Percentiles rank a stretch among this genome's conserved stretches.
phyloP scores from a whole-genome alignment of 768 basidiomycete genomes.

The Kwoniella newhampshirensis region DNA sequence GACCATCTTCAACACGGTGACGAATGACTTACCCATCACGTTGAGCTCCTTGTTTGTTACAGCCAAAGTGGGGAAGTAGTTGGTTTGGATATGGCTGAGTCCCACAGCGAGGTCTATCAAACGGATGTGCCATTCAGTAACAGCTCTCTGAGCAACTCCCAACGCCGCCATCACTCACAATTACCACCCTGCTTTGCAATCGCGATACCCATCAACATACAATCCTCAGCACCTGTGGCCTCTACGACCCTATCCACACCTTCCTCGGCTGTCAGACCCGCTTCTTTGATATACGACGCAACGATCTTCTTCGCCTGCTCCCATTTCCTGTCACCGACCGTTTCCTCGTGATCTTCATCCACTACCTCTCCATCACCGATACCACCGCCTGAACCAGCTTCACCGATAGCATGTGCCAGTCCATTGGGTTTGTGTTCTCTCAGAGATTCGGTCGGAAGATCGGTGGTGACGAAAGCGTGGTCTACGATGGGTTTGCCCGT shows the following conservation, averaged over 20 bases:
- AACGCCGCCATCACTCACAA: too few species aligned
- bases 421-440: conserved; percentile 9
- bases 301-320: conserved; percentile 32
- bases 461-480: conserved; percentile 42
- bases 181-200: conserved; percentile 45
- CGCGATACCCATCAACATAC: conserved; percentile 41
- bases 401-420: conserved; percentile 17
- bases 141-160: too few species aligned
- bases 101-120: conserved; percentile 40
- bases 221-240: conserved; percentile 43
- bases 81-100: conserved; percentile 42
- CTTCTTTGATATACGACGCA: conserved; percentile 27
- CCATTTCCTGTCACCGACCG: conserved; percentile 43
- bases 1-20: too few species aligned
- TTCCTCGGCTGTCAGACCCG: conserved; percentile 38
- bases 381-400: conserved; percentile 26
- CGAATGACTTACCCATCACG: conserved; percentile 29
- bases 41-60: conserved; percentile 50
- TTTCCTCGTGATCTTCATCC: conserved; percentile 26
- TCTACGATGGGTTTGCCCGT: conserved; percentile 49
- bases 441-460: conserved; percentile 24
- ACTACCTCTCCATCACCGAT: conserved; percentile 33
- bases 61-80: conserved; percentile 39
- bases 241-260: conserved; percentile 48
- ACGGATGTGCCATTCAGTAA: background rate